phyloP scores from a whole-genome alignment of 306 rosid species.

The Calophaca sinica region DNA sequence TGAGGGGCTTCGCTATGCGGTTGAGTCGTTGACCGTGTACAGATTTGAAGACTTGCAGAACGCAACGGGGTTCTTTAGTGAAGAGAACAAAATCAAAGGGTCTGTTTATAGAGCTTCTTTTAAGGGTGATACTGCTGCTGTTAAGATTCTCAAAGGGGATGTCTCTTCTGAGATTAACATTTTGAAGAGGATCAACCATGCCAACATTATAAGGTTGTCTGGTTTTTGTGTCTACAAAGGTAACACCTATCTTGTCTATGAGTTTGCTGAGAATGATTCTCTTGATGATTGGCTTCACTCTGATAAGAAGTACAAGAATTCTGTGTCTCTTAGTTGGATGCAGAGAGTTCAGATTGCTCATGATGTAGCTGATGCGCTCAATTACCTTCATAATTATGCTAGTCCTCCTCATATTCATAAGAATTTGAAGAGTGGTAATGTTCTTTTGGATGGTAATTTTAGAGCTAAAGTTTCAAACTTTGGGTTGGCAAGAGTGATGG shows the following conservation, averaged over 20 bases:
- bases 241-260: slow-evolving; percentile 73
- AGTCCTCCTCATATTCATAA: slow-evolving; percentile 70
- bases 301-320: neutral
- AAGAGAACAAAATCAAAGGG: slow-evolving; percentile 60
- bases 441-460: slow-evolving; percentile 64
- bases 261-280: slow-evolving; percentile 69
- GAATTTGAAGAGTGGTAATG: slow-evolving; percentile 68
- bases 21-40: slow-evolving; percentile 67
- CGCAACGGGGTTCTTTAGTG: slow-evolving; percentile 61
- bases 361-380: slow-evolving; percentile 71
- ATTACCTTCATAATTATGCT: slow-evolving; percentile 73
- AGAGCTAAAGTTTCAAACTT: slow-evolving; percentile 73
- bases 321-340: slow-evolving; percentile 55
- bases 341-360: slow-evolving; percentile 80
- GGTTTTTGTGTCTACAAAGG: slow-evolving; percentile 75
- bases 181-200: slow-evolving; percentile 71
- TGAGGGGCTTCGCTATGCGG: slow-evolving; percentile 57
- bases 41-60: slow-evolving; percentile 56
- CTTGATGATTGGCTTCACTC: slow-evolving; percentile 61
- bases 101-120: slow-evolving; percentile 69
- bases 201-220: slow-evolving; percentile 73
- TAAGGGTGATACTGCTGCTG: slow-evolving; percentile 78
- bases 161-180: slow-evolving; percentile 70
- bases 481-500: slow-evolving; percentile 66
- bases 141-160: slow-evolving; percentile 72